Percentiles rank a stretch among this genome's conserved stretches.
Evolutionary conservation across 345 rosid genomes (phyloP).

Genomic region (Eucalyptus tenuipes): DNA sequence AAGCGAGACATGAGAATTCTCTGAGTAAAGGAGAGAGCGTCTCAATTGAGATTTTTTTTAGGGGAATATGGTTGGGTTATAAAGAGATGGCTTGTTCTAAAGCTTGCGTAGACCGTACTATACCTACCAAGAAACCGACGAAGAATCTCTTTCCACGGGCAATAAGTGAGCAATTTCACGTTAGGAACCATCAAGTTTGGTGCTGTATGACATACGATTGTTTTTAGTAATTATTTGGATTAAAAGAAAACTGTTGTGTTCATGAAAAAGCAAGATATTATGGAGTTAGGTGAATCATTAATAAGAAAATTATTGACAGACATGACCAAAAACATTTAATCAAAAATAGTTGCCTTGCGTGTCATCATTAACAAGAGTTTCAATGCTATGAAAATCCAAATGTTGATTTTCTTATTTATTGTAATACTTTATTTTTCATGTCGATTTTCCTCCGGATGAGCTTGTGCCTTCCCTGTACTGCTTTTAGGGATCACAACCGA

Average conservation of each 20-base stretch:
- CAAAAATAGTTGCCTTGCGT: background rate
- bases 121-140: background rate
- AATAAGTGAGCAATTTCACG: background rate
- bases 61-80: background rate
- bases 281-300: background rate
- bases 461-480: background rate
- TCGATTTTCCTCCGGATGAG: no score
- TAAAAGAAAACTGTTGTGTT: background rate
- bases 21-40: background rate
- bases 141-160: background rate
- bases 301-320: no score
- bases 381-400: background rate
- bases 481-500: background rate
- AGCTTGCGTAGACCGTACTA: fast-evolving
- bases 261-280: background rate
- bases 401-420: background rate
- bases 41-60: background rate
- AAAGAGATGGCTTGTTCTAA: background rate
- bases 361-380: background rate
- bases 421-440: background rate
- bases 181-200: background rate
- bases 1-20: background rate
- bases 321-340: no score
- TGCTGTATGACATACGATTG: no score
- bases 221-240: background rate